Evolutionary conservation across 2,329 filamentous ascomycete species (phyloP).

Genomic region (Penicillium sp.): DNA sequence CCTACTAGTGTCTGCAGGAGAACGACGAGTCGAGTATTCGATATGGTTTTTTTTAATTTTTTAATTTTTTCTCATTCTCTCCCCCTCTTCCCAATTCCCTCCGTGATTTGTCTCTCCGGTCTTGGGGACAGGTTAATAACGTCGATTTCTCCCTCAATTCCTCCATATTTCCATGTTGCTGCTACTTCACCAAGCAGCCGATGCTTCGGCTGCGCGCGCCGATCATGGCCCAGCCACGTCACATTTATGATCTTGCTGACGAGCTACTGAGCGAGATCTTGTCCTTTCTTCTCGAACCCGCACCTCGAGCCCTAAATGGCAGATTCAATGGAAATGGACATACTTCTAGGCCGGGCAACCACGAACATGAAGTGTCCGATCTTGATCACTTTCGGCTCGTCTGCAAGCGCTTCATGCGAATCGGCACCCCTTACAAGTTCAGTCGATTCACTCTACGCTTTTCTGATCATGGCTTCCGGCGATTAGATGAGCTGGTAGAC

Average conservation of each 20-base stretch:
- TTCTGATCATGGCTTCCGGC: slow-evolving; percentile 36
- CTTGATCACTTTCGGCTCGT: slow-evolving; percentile 44
- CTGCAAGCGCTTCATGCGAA: slow-evolving; percentile 43
- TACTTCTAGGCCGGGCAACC: slow-evolving; percentile 10
- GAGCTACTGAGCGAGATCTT: slow-evolving; percentile 39
- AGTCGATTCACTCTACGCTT: slow-evolving; percentile 39
- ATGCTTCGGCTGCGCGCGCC: slow-evolving; percentile 34
- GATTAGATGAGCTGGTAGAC: slow-evolving; percentile 35
- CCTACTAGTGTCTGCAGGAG: slow-evolving; percentile 18
- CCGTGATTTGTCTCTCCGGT: slow-evolving; percentile 16
- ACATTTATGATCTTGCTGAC: slow-evolving; percentile 38
- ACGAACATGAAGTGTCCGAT: slow-evolving; percentile 33
- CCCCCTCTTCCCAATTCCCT: slow-evolving; percentile 9
- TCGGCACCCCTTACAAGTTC: slow-evolving; percentile 43
- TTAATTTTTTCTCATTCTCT: slow-evolving; percentile 3
- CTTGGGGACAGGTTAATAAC: slow-evolving; percentile 12
- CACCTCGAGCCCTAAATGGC: slow-evolving; percentile 9
- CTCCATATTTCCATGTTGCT: slow-evolving; percentile 34
- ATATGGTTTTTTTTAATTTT: slow-evolving; percentile 7
- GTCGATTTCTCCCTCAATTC: slow-evolving; percentile 10
- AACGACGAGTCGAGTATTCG: slow-evolving; percentile 28
- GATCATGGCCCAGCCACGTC: slow-evolving; percentile 35
- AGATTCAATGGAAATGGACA: slow-evolving; percentile 4
- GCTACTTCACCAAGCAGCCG: slow-evolving; percentile 31
- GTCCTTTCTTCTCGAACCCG: slow-evolving; percentile 29